Evolutionary conservation across 331 rosid species (phyloP).

Genomic region (Spiraea crenata): DNA sequence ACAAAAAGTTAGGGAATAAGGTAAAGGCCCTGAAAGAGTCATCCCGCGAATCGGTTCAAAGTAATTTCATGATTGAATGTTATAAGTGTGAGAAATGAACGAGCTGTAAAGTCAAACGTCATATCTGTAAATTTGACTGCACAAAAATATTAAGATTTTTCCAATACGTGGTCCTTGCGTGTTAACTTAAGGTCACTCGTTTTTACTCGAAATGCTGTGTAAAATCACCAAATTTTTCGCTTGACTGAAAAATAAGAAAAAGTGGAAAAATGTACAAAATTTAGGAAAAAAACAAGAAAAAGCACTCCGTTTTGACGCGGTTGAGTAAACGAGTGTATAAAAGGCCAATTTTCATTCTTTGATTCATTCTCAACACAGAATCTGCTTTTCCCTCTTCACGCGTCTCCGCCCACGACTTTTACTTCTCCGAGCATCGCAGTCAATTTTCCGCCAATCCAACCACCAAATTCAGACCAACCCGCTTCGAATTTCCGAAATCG

Average conservation of each 20-base stretch:
- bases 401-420: conserved; percentile 34
- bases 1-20: too few relatives aligned
- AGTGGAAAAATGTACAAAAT: too few relatives aligned
- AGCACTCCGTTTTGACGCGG: conserved; percentile 18
- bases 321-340: not conserved
- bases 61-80: not conserved
- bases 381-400: conserved; percentile 26
- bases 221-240: not conserved
- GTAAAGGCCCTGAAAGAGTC: too few relatives aligned
- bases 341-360: not conserved
- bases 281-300: not conserved
- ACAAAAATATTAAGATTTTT: not conserved
- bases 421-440: not conserved
- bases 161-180: not conserved
- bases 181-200: not conserved
- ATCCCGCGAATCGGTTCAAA: too few relatives aligned
- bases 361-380: not conserved
- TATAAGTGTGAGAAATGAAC: not conserved
- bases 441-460: conserved; percentile 1
- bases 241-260: not conserved
- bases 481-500: not conserved
- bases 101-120: not conserved
- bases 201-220: not conserved
- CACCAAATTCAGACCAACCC: not conserved
- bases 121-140: too few relatives aligned